Conservation (phyloP, 768 basidiomycete species). For the Cantharellus cinnabarinus region DNA sequence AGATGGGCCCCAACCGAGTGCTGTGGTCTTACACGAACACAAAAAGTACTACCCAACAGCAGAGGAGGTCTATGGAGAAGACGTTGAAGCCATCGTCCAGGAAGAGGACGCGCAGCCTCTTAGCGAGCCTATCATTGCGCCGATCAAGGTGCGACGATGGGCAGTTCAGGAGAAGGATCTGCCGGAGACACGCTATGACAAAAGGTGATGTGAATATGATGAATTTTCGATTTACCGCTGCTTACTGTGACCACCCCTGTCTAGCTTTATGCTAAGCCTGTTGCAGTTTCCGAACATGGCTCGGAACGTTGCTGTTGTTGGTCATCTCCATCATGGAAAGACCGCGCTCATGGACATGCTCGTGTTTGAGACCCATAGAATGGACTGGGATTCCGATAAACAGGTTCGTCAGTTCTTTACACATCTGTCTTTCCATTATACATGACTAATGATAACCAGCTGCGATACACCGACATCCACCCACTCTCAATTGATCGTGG, state of each 20-base stretch:
- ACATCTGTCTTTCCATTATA: slow-evolving; percentile 6
- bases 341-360: slow-evolving; percentile 95
- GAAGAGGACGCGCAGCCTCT: slow-evolving; percentile 96
- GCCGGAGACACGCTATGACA: slow-evolving; percentile 94
- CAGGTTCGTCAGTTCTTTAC: slow-evolving; percentile 9
- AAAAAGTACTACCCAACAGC: slow-evolving; percentile 97
- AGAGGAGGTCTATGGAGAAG: slow-evolving; percentile 75
- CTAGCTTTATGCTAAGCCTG: slow-evolving; percentile 80
- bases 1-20: slow-evolving; percentile 56
- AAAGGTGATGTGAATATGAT: slow-evolving; percentile 34
- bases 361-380: slow-evolving; percentile 86
- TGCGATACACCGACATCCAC: slow-evolving; percentile 93
- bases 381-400: slow-evolving; percentile 80
- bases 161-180: slow-evolving; percentile 86
- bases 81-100: slow-evolving; percentile 90
- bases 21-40: slow-evolving; percentile 84
- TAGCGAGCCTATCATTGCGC: slow-evolving; percentile 85
- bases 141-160: slow-evolving; percentile 89
- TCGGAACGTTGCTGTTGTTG: slow-evolving; percentile 88
- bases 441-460: slow-evolving; percentile 23
- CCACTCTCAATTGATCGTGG: slow-evolving; percentile 68
- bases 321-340: slow-evolving; percentile 96
- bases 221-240: neutral
- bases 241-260: neutral
- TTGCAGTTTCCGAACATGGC: slow-evolving; percentile 84